phyloP scores from a whole-genome alignment of 140 eudicot genomes.

The Anethum foeniculum region DNA sequence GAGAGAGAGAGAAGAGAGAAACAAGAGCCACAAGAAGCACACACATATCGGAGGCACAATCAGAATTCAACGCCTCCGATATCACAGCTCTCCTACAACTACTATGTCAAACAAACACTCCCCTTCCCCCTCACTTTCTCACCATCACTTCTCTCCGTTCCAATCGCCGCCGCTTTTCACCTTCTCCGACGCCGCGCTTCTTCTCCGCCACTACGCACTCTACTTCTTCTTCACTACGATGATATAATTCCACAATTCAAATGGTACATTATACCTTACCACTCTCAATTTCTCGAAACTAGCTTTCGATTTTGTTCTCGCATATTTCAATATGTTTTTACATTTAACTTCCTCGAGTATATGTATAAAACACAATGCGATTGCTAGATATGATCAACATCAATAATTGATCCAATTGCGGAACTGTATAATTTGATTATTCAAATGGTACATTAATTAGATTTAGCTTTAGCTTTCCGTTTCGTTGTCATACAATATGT shows the following conservation, averaged over 20 bases:
- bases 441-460: not conserved
- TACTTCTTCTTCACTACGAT: too few species aligned
- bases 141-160: slow-evolving; percentile 15
- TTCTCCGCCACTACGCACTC: not conserved
- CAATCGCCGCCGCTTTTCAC: slow-evolving; percentile 18
- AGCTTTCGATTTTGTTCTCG: not conserved
- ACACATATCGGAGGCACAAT: slow-evolving; percentile 21
- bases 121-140: slow-evolving; percentile 17
- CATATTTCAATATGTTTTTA: not conserved
- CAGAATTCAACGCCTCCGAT: slow-evolving; percentile 42
- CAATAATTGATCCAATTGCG: too few species aligned
- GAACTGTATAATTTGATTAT: too few species aligned
- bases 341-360: too few species aligned
- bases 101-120: slow-evolving; percentile 30
- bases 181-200: slow-evolving; percentile 3
- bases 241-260: not conserved
- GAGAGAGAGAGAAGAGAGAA: not conserved
- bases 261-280: not conserved
- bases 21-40: slow-evolving; percentile 37
- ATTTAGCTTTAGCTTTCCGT: too few species aligned
- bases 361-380: too few species aligned
- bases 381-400: too few species aligned
- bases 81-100: slow-evolving; percentile 21
- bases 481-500: not conserved
- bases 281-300: not conserved